Conservation (phyloP, 176 grass and related monocot genomes). For the Cenchrus americanus region DNA sequence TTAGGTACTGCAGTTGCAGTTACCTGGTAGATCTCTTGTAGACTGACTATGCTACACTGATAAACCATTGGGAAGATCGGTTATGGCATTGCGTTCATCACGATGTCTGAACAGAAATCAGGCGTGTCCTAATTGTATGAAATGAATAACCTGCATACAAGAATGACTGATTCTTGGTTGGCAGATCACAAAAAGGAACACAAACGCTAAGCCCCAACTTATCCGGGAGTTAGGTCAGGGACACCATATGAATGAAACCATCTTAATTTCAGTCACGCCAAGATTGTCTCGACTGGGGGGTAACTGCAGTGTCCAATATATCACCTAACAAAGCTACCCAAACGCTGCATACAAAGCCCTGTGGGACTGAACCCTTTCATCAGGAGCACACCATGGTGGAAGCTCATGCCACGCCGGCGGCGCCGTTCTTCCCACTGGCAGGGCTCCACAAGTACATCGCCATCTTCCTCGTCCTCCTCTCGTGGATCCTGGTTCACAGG, state of each 20-base stretch:
- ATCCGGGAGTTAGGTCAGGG: constrained; percentile 59
- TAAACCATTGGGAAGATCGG: background rate
- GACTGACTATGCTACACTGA: background rate
- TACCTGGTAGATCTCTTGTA: constrained; percentile 12
- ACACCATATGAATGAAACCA: constrained; percentile 69
- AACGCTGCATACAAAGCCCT: constrained; percentile 25
- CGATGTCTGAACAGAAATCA: background rate
- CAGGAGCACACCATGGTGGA: constrained; percentile 57
- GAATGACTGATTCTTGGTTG: constrained; percentile 4
- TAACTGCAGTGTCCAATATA: constrained; percentile 48
- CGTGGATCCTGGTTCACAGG: constrained; percentile 72
- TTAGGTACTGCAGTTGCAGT: background rate
- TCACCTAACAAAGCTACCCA: constrained; percentile 47
- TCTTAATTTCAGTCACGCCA: constrained; percentile 75
- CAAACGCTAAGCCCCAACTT: constrained; percentile 36
- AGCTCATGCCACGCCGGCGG: constrained; percentile 36
- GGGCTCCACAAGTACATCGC: constrained; percentile 57
- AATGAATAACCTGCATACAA: background rate
- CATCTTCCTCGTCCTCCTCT: constrained; percentile 51
- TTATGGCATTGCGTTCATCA: too few species aligned
- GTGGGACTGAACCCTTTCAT: constrained; percentile 44
- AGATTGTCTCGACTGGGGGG: constrained; percentile 54
- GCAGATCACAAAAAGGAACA: constrained; percentile 48
- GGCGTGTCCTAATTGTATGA: background rate
- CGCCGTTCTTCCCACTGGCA: constrained; percentile 31